These are phyloP conservation scores for Ophiostoma montium DNA, from an alignment of 2,329 filamentous ascomycete species.

Conservation along the genomic window DNA sequence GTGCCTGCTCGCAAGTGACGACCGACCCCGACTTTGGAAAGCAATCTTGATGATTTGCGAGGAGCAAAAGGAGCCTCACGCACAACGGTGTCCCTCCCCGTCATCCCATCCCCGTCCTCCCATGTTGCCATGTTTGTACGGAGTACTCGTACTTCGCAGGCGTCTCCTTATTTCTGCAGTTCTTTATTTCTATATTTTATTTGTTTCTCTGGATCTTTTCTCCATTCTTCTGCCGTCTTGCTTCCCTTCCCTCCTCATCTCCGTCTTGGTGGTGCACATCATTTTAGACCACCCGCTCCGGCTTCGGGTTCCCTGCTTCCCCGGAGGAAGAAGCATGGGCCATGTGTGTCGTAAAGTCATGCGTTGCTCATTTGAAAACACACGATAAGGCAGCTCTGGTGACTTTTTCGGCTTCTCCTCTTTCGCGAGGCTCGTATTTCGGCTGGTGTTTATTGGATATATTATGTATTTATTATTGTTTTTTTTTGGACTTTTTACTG, in stretches of 20 bases:
- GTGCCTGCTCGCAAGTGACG: no score
- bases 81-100: neutral
- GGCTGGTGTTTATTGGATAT: no score
- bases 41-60: no score
- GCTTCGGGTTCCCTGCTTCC: slow-evolving; percentile 23
- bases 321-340: slow-evolving; percentile 15
- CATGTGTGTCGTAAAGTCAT: neutral
- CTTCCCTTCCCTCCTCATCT: neutral
- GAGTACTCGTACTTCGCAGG: no score
- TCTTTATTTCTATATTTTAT: neutral
- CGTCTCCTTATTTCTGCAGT: no score
- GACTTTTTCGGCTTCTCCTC: no score
- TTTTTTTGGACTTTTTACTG: no score
- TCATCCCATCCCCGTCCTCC: neutral
- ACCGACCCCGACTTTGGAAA: no score
- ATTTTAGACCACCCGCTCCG: slow-evolving; percentile 24
- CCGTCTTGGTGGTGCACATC: slow-evolving; percentile 21
- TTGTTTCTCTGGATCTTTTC: neutral
- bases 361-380: neutral
- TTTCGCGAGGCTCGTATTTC: no score
- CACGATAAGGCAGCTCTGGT: neutral
- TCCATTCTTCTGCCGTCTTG: neutral
- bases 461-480: no score
- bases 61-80: no score
- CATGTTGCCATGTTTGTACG: no score